Evolutionary conservation across 2,329 filamentous ascomycete species (phyloP), one percentile per base, ranked within the genome.

Genomic region (Colletotrichum sp.): DNA sequence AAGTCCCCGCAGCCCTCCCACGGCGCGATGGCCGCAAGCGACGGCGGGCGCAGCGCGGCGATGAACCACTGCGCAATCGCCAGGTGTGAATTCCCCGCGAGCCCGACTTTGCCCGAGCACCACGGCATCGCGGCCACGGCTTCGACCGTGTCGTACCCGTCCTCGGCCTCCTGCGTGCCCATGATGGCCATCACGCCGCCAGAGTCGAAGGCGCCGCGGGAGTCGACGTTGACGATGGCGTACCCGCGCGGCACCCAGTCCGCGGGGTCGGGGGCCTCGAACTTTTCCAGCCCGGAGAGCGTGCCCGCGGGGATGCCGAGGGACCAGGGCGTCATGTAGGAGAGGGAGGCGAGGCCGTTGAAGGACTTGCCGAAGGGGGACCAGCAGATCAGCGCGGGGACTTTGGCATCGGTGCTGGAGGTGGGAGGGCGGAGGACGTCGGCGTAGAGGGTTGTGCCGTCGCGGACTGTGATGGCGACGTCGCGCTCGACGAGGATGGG

Each of bases 361-460:
- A 84, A 86, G 72, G 86, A 84, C 77, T 89, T 89, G 24, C 87
- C 87, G 74, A 86, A 89, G 16, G 83, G 84, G 8, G 82, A 84
- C 86, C 86, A 89, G 65, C 81, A 82, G 2, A 89, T 77, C 28
- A 89, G 79, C 2, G 86, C 87, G 3, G 88, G 87, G 1, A 88
- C 78, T 59, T 83, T 85, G 66, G 80, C 78, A 13, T 74, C 71
- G 32, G 80, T 78, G 66, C 80, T 79, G 18, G 77, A 75, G 34
- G 80, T 79, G 3, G 83, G 78, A 0, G 87, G 86, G 7, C 87
- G 82, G 77, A 87, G 89, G 39, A 89, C 82, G 65, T 89, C 87
- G 10, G 81, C 82, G 76, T 87, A 88, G 1, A 89, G 80, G 1
- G 80, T 80, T 13, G 76, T 80, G 24, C 87, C 87, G 75, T 89